Evolutionary conservation across 768 basidiomycete genomes (phyloP).

Genomic region (Tylopilus sp.): DNA sequence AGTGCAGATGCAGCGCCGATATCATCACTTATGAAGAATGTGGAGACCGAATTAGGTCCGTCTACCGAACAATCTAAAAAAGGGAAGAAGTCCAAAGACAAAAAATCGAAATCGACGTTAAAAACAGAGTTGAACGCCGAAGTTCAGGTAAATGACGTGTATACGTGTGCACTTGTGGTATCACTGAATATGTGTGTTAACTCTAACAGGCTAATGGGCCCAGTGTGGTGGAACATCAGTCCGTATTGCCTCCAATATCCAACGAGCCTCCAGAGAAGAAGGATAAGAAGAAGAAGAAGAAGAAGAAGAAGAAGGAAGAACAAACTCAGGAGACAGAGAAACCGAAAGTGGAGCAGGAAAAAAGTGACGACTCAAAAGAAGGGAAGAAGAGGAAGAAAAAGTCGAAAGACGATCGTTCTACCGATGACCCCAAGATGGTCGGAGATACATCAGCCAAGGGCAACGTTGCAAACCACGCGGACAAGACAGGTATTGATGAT

Average conservation of each 20-base stretch:
- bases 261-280: neutral
- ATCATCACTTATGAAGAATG: conserved; percentile 1
- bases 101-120: conserved; percentile 13
- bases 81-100: conserved; percentile 19
- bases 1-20: neutral
- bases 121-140: conserved; percentile 3
- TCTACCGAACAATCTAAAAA: conserved; percentile 15
- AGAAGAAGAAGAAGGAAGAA: conserved; percentile 3
- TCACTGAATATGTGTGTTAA: conserved; percentile 7
- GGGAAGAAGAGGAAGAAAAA: conserved; percentile 20
- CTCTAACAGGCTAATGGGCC: conserved; percentile 4
- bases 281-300: conserved; percentile 16
- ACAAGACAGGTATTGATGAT: neutral
- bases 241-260: neutral
- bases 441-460: neutral
- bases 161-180: neutral
- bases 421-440: neutral
- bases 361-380: conserved; percentile 5
- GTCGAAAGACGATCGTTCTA: conserved; percentile 9
- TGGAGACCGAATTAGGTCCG: neutral
- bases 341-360: neutral
- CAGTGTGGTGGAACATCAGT: neutral
- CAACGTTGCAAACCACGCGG: conserved; percentile 1
- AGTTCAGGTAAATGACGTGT: conserved; percentile 15
- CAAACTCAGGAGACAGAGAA: neutral